phyloP scores from a whole-genome alignment of 208 protist genomes.

The Angomonas ambiguus region DNA sequence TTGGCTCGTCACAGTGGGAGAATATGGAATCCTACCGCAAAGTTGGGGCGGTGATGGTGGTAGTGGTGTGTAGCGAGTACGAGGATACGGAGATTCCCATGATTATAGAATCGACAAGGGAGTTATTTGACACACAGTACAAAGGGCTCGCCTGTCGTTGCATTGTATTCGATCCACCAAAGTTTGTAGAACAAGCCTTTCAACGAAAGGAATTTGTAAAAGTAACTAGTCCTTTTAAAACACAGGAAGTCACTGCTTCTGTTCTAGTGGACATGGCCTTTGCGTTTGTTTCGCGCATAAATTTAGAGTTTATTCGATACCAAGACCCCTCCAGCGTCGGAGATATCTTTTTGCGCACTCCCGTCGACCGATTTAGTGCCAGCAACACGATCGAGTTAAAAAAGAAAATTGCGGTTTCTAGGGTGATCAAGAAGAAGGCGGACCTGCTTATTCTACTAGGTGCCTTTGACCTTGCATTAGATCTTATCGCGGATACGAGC shows the following conservation, averaged over 20 bases:
- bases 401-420: background rate
- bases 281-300: constrained; percentile 22
- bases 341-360: constrained; percentile 24
- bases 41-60: constrained; percentile 52
- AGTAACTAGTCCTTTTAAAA: background rate
- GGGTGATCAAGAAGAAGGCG: constrained; percentile 51
- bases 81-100: background rate
- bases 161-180: constrained; percentile 54
- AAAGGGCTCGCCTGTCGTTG: constrained; percentile 67
- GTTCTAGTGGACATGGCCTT: constrained; percentile 37
- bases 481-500: constrained; percentile 53
- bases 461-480: constrained; percentile 44
- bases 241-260: constrained; percentile 16
- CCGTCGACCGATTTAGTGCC: constrained; percentile 16
- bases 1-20: constrained; percentile 68
- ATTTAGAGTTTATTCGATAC: constrained; percentile 15
- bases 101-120: background rate
- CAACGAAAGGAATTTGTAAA: constrained; percentile 10
- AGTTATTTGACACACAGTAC: constrained; percentile 24
- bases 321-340: constrained; percentile 19
- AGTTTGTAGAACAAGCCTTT: constrained; percentile 13
- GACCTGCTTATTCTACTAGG: constrained; percentile 71
- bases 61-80: constrained; percentile 21
- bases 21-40: constrained; percentile 64
- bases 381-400: background rate